phyloP scores from a whole-genome alignment of 805 yeast genomes.

The Saccharomycopsis synnaedendra region DNA sequence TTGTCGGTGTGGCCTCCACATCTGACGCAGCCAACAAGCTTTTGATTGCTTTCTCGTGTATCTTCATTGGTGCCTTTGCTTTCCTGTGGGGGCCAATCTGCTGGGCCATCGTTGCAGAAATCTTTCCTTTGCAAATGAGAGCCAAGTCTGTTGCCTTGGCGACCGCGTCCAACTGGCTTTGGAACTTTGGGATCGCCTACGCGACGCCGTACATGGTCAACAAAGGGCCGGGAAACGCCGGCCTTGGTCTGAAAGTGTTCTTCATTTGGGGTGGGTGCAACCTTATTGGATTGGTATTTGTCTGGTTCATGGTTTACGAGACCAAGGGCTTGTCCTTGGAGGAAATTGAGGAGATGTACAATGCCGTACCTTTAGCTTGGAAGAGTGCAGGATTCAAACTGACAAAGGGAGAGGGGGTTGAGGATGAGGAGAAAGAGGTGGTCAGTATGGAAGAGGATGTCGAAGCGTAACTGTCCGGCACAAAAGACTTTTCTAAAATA shows the following conservation, averaged over 20 bases:
- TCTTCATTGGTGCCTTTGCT: slow-evolving; percentile 68
- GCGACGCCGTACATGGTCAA: slow-evolving; percentile 39
- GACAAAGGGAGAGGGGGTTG: slow-evolving; percentile 31
- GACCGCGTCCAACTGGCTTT: slow-evolving; percentile 33
- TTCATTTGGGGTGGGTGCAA: slow-evolving; percentile 46
- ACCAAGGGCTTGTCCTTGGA: slow-evolving; percentile 61
- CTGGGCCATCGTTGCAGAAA: slow-evolving; percentile 44
- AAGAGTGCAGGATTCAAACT: slow-evolving; percentile 6
- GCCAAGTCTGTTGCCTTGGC: slow-evolving; percentile 41
- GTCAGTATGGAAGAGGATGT: no score
- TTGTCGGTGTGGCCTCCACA: slow-evolving; percentile 24
- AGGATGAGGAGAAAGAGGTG: slow-evolving; percentile 23
- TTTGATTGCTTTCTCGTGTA: slow-evolving; percentile 40
- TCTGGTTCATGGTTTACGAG: slow-evolving; percentile 47
- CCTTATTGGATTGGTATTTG: slow-evolving; percentile 44
- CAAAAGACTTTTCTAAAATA: no score
- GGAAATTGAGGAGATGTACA: slow-evolving; percentile 58
- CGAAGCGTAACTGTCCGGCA: no score
- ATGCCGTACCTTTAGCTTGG: slow-evolving; percentile 15
- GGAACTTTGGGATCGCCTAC: slow-evolving; percentile 39
- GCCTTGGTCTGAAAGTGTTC: slow-evolving; percentile 64
- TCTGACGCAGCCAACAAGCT: slow-evolving; percentile 33
- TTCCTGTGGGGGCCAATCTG: slow-evolving; percentile 58
- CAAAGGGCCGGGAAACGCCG: slow-evolving; percentile 37
- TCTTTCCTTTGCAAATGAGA: slow-evolving; percentile 38